These are phyloP conservation scores for Acorus calamus DNA, from an alignment of 106 monocot genomes.

Conservation along the genomic window DNA sequence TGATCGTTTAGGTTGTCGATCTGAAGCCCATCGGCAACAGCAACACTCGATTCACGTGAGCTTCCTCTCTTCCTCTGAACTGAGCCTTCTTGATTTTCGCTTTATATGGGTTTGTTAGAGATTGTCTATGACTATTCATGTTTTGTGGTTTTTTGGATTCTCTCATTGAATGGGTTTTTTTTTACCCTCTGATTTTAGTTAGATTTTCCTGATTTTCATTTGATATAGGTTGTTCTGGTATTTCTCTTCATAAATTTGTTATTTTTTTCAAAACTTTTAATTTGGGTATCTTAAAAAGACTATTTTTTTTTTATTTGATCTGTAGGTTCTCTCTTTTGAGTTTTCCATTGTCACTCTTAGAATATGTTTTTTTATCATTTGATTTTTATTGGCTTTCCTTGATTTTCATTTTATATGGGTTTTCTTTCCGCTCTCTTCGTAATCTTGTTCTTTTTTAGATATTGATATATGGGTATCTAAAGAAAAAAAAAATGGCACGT, in stretches of 20 bases:
- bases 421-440: neutral
- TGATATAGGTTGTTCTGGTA: too few relatives aligned
- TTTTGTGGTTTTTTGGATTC: neutral
- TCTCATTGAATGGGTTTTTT: neutral
- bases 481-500: too few relatives aligned
- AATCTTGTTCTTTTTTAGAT: neutral
- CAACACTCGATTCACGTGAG: conserved; percentile 72
- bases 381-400: too few relatives aligned
- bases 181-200: neutral
- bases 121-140: neutral
- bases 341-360: too few relatives aligned
- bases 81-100: neutral
- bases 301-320: too few relatives aligned
- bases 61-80: neutral
- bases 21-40: conserved; percentile 85
- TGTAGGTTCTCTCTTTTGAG: too few relatives aligned
- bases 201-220: neutral
- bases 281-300: too few relatives aligned
- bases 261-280: too few relatives aligned
- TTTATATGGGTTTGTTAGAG: neutral
- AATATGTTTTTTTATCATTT: too few relatives aligned
- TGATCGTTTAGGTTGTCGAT: conserved; percentile 86
- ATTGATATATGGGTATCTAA: too few relatives aligned
- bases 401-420: neutral
- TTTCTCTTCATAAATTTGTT: too few relatives aligned